A percentile compares a stretch with the other conserved stretches of the same genome.
Conservation (phyloP, 345 rosid genomes). For the Salix suchowensis region DNA sequence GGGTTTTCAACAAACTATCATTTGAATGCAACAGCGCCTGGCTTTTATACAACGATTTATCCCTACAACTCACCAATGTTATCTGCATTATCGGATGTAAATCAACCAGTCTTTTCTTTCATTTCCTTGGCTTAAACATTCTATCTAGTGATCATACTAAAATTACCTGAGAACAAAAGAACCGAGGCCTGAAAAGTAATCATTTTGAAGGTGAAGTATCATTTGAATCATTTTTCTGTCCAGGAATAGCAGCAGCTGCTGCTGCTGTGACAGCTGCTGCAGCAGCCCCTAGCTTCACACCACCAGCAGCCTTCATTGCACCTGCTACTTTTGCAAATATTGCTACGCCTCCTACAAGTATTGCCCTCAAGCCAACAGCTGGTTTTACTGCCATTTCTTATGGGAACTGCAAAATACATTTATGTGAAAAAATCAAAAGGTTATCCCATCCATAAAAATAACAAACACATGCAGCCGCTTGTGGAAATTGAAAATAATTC, state of each 20-base stretch:
- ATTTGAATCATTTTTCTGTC: conserved; percentile 53
- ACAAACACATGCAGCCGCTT: background rate
- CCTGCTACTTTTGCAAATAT: conserved; percentile 71
- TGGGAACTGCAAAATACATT: conserved; percentile 18
- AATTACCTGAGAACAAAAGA: background rate
- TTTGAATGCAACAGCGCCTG: background rate
- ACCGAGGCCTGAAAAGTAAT: background rate
- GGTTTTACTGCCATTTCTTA: conserved; percentile 69
- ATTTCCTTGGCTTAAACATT: conserved; percentile 11
- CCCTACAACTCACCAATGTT: background rate
- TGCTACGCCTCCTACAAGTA: conserved; percentile 75
- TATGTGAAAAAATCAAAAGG: background rate
- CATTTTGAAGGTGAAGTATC: conserved; percentile 43
- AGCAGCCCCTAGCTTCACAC: conserved; percentile 80
- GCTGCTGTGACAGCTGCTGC: conserved; percentile 80
- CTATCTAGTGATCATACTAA: background rate
- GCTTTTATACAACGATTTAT: background rate
- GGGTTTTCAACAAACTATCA: background rate
- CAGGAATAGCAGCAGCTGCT: conserved; percentile 63
- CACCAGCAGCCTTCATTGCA: conserved; percentile 84
- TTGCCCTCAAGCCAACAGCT: conserved; percentile 80
- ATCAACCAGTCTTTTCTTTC: background rate
- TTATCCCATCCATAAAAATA: background rate
- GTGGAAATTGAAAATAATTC: no score
- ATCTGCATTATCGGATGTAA: background rate